These are phyloP conservation scores for Aegilops umbellulata DNA, from an alignment of 176 grass and related monocot species.

Conservation along the genomic window DNA sequence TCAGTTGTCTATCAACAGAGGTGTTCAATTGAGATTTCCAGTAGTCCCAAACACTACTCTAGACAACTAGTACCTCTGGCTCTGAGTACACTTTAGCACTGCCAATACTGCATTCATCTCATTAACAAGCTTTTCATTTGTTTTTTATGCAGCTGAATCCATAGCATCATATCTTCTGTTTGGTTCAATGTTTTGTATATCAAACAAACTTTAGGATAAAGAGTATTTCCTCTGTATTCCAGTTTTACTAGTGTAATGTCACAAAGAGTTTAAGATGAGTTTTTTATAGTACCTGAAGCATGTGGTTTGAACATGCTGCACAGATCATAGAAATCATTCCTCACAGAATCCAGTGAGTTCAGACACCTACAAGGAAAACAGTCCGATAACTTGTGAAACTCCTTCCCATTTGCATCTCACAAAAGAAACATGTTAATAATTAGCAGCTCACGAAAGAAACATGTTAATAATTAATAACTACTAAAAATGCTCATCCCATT, in stretches of 20 bases:
- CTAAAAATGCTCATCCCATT: not conserved
- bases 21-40: no score
- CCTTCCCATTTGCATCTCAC: not conserved
- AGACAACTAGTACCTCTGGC: no score
- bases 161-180: not conserved
- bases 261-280: not conserved
- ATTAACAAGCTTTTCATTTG: not conserved
- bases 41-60: no score
- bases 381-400: not conserved
- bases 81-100: no score
- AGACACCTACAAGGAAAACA: constrained; percentile 46
- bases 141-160: not conserved
- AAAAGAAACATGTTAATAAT: not conserved
- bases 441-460: not conserved
- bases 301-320: constrained; percentile 41
- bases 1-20: no score
- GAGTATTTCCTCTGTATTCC: not conserved
- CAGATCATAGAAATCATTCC: constrained; percentile 44
- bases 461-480: not conserved
- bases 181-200: not conserved
- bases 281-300: constrained; percentile 59
- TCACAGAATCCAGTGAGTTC: constrained; percentile 28
- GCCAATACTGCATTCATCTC: not conserved
- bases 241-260: not conserved
- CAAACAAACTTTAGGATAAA: not conserved